Base-by-base conservation (phyloP, 2,329 filamentous ascomycete species). In the Basipetospora sp. region DNA sequence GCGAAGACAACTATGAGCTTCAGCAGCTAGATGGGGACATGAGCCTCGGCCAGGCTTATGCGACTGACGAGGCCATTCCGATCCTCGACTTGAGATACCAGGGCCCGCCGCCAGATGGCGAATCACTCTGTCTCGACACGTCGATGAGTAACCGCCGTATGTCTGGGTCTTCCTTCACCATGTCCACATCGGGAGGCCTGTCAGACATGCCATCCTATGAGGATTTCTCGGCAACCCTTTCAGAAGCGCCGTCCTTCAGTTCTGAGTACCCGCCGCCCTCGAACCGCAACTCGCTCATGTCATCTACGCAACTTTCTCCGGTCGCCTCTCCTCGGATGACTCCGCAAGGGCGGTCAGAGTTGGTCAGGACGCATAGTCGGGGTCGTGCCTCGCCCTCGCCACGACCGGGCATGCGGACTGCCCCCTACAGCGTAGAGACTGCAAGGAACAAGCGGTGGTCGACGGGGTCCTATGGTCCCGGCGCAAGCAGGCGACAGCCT, bases 361-460 rank as follows among this genome's bases (percentile, higher is more conserved):
- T 70, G 44, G 74, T 76, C 32, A 62, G 75, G 53, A 69, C 65
- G 33, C 74, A 71, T 44, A 82, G 77, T 55, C 72, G 79, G 37
- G 76, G 78, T 16, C 70, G 78, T 29, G 77, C 77, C 10, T 83
- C 80, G 32, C 78, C 79, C 27, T 81, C 79, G 22, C 78, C 80
- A 16, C 69, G 79, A 31, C 75, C 74, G 22, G 74, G 67, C 39
- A 65, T 78, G 51, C 71, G 80, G 43, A 72, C 78, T 29, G 77
- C 74, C 14, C 80, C 80, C 1, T 85, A 85, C 57, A 77, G 63
- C 36, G 65, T 83, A 36, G 79, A 84, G 32, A 69, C 66, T 37
- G 65, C 64, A 32, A 70, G 77, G 44, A 74, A 67, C 52, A 84
- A 85, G 63, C 67, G 80, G 46, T 86, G 80, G 80, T 85, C 80